Base-by-base conservation (phyloP, 2,329 filamentous ascomycete genomes). In the Helotiales sp. region DNA sequence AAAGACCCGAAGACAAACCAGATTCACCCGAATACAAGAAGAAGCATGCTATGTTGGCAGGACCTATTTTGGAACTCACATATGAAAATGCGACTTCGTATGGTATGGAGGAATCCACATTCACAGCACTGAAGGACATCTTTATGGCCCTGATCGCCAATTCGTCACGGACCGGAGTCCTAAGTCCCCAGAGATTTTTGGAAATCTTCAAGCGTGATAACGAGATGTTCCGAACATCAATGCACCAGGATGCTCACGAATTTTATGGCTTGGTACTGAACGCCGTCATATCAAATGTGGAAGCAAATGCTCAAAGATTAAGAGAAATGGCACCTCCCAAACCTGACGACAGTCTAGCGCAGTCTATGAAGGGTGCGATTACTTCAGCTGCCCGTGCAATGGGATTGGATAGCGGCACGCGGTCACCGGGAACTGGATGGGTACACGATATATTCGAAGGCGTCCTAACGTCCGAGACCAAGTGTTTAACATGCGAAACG, bases 211-310 rank as follows among this genome's bases (percentile, higher is more conserved):
- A 93, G 70, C 85, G 90, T 62, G 91, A 98, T 67, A 96, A 99
- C 71, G 95, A 99, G 73, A 93, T 96, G 88, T 99, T 99, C 69
- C 87, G 92, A 58, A 93, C 92, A 36, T 90, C 93, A 3, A 96
- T 97, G 90, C 95, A 99, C 73, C 95, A 99, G 72, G 95, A 99
- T 72, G 95, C 95, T 1, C 95, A 99, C 73, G 95, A 99, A 71
- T 99, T 99, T 66, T 85, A 98, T 67, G 96, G 96, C 59, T 78
- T 98, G 30, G 81, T 99, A 2, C 79, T 99, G n/a, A 99, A 99
- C 73, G 90, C 96, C 71, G 90, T 99, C 31, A 93, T 99, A 52
- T 85, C 92, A 48, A 96, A 93, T 69, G 92, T 99, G 25, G 95
- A 99, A 75, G 82, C 86, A n/a, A 91, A 93, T 67, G 89, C 92